A percentile compares a stretch with the other conserved stretches of the same genome.
These are phyloP conservation scores for Russula brevipes DNA, from an alignment of 768 basidiomycete species.

Conservation along the genomic window DNA sequence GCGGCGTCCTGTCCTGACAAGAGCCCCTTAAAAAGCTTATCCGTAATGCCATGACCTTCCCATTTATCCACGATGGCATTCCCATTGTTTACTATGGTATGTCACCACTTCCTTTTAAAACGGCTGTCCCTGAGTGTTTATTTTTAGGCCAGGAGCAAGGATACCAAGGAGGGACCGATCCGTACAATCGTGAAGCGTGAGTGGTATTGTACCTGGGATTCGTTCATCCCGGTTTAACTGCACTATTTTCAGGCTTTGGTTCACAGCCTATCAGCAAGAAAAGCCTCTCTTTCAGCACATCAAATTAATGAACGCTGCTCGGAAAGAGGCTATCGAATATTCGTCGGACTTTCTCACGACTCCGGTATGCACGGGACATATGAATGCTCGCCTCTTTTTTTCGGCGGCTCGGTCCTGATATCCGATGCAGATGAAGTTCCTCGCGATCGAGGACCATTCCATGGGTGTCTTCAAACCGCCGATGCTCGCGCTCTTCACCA, in stretches of 20 bases:
- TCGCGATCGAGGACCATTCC: conserved; percentile 37
- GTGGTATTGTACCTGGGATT: conserved; percentile 10
- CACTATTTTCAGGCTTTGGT: conserved; percentile 49
- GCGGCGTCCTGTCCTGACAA: background rate
- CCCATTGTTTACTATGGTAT: conserved; percentile 48
- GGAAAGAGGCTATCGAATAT: conserved; percentile 44
- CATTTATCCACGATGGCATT: conserved; percentile 47
- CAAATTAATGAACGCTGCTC: conserved; percentile 46
- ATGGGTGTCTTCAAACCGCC: conserved; percentile 53
- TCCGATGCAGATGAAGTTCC: conserved; percentile 40
- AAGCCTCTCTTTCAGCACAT: conserved; percentile 47
- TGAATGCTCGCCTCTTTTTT: background rate
- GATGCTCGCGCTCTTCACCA: conserved; percentile 51
- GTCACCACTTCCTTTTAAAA: background rate
- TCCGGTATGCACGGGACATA: conserved; percentile 33
- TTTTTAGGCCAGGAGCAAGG: conserved; percentile 46
- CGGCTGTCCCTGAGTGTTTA: background rate
- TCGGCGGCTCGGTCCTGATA: background rate
- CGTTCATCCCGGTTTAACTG: background rate
- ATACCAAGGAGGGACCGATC: conserved; percentile 41
- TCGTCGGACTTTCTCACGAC: conserved; percentile 44
- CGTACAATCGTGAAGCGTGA: conserved; percentile 49
- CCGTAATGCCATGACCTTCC: conserved; percentile 47
- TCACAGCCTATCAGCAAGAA: conserved; percentile 47
- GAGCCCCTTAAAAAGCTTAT: conserved; percentile 32